These are phyloP conservation scores for Plenodomus biglobosus DNA, from an alignment of 2,329 filamentous ascomycete species.

Conservation along the genomic window DNA sequence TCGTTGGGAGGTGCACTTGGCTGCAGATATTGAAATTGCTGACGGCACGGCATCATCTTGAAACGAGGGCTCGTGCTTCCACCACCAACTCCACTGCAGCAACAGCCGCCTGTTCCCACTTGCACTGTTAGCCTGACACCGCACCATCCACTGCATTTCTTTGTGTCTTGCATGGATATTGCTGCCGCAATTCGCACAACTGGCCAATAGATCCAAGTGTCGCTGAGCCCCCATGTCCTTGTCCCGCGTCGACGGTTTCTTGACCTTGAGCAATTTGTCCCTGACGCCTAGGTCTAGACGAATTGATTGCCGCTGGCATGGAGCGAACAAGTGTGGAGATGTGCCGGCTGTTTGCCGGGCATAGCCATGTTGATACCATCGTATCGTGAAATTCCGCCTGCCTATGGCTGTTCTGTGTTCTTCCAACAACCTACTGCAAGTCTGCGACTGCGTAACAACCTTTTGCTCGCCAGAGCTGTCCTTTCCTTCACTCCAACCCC, in stretches of 20 bases:
- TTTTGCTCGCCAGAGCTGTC: constrained; percentile 45
- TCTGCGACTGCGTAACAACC: constrained; percentile 15
- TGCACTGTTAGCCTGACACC: constrained; percentile 19
- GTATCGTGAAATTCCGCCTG: constrained; percentile 18
- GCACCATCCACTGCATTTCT: constrained; percentile 16
- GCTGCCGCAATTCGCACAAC: constrained; percentile 24
- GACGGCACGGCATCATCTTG: constrained; percentile 23
- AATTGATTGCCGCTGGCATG: constrained; percentile 34
- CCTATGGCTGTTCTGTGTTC: constrained; percentile 18
- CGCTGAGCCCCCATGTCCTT: constrained; percentile 13
- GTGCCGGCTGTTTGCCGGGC: constrained; percentile 27
- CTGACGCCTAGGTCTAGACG: constrained; percentile 33
- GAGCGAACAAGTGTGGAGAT: constrained; percentile 27
- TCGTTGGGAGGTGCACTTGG: constrained; percentile 17
- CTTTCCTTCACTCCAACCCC: constrained; percentile 38
- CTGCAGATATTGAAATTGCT: constrained; percentile 36
- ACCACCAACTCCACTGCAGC: constrained; percentile 22
- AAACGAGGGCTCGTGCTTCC: constrained; percentile 32
- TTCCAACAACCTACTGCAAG: constrained; percentile 17
- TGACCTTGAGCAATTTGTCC: constrained; percentile 41
- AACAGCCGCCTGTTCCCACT: constrained; percentile 26
- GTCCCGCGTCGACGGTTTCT: constrained; percentile 21
- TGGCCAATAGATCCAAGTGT: constrained; percentile 27
- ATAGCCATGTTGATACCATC: constrained; percentile 22
- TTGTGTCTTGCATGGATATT: constrained; percentile 26